phyloP scores from a whole-genome alignment of 305 asterid genomes.

The Ilex paraguariensis region DNA sequence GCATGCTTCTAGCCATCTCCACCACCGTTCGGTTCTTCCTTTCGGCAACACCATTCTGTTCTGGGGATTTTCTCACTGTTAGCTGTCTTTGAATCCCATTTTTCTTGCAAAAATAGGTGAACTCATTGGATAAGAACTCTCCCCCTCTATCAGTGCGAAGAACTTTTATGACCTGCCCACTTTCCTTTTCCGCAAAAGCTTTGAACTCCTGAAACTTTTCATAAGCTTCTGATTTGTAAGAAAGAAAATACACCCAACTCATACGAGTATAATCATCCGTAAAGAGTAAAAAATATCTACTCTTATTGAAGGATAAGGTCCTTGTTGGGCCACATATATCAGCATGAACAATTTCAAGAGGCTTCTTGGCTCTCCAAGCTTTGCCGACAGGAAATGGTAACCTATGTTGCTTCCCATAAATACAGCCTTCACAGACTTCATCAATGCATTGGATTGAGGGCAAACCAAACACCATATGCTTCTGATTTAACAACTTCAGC shows the following conservation, averaged over 20 bases:
- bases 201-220: background rate
- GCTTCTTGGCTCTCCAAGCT: too few relatives aligned
- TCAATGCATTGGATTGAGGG: background rate
- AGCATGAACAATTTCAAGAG: background rate
- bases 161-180: background rate
- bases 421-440: background rate
- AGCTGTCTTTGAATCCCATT: background rate
- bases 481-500: background rate
- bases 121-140: background rate
- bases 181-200: background rate
- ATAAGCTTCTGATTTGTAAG: background rate
- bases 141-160: background rate
- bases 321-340: background rate
- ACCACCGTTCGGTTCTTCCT: background rate
- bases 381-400: too few relatives aligned
- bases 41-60: background rate
- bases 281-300: background rate
- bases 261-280: too few relatives aligned
- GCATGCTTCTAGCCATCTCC: background rate
- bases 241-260: background rate
- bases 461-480: background rate
- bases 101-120: background rate
- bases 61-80: background rate
- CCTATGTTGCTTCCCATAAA: too few relatives aligned
- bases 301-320: background rate